These are phyloP conservation scores for Nepenthes mirabilis DNA, from an alignment of 148 eudicot genomes.

Conservation along the genomic window DNA sequence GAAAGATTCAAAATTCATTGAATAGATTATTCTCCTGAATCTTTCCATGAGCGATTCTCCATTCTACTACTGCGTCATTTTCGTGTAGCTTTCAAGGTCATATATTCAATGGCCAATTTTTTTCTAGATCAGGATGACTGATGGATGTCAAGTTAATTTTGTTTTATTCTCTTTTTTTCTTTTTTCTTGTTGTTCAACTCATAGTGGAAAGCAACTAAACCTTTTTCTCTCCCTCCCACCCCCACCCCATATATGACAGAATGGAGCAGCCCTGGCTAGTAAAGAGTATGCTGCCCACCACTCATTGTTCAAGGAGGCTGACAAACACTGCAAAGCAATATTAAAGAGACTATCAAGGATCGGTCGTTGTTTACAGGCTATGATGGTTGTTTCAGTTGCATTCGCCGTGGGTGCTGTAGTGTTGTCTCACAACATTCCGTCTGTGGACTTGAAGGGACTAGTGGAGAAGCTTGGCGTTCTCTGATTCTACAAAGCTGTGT, in stretches of 20 bases:
- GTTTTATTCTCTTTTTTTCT: not conserved
- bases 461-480: constrained; percentile 7
- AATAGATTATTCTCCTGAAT: too few relatives aligned
- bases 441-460: constrained; percentile 14
- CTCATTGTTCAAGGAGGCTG: constrained; percentile 31
- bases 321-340: constrained; percentile 32
- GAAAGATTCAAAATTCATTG: too few relatives aligned
- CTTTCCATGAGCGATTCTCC: too few relatives aligned
- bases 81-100: too few relatives aligned
- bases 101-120: too few relatives aligned
- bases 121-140: too few relatives aligned
- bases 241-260: constrained; percentile 17
- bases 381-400: constrained; percentile 13
- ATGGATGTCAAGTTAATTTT: too few relatives aligned
- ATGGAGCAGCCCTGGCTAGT: constrained; percentile 28
- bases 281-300: constrained; percentile 19
- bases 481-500: not conserved
- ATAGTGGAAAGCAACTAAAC: not conserved
- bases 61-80: too few relatives aligned
- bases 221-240: not conserved
- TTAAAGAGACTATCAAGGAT: constrained; percentile 24
- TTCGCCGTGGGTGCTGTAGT: constrained; percentile 25
- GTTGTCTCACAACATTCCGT: constrained; percentile 15
- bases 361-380: constrained; percentile 20
- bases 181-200: too few relatives aligned